phyloP scores from a whole-genome alignment of 805 yeast species.

The Yarrowia sp. region DNA sequence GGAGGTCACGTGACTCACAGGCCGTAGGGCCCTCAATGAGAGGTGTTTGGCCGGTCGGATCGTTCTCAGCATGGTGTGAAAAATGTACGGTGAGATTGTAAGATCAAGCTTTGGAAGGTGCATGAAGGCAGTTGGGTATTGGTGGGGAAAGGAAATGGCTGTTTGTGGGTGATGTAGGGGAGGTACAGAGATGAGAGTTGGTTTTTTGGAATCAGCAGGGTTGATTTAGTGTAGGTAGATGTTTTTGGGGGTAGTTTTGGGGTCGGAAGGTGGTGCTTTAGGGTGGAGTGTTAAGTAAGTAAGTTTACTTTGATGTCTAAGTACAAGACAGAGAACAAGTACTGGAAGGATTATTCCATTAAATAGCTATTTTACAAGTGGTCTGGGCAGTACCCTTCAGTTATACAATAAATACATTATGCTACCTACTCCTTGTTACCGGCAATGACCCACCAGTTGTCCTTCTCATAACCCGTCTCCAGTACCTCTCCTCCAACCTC shows the following conservation, averaged over 20 bases:
- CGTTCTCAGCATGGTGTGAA: neutral
- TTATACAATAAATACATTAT: neutral
- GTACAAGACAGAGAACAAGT: too few relatives aligned
- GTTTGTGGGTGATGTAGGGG: too few relatives aligned
- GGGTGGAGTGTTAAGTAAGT: too few relatives aligned
- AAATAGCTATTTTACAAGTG: too few relatives aligned
- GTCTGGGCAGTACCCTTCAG: too few relatives aligned
- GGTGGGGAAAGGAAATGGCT: neutral
- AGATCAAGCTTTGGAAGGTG: neutral
- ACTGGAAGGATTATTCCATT: too few relatives aligned
- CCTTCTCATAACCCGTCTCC: slow-evolving; percentile 82
- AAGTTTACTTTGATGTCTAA: too few relatives aligned
- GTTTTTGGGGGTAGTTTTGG: too few relatives aligned
- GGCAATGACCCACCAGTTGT: slow-evolving; percentile 82
- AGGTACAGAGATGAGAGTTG: too few relatives aligned
- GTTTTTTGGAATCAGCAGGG: too few relatives aligned
- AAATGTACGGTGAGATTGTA: neutral
- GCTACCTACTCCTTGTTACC: neutral
- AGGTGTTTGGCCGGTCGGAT: neutral
- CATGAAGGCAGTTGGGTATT: neutral
- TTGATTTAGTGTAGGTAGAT: too few relatives aligned
- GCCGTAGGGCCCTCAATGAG: neutral
- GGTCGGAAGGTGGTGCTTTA: too few relatives aligned
- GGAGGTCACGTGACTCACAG: neutral
- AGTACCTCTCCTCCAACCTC: slow-evolving; percentile 70